These are phyloP conservation scores for Phytophthora sansomeana DNA, from an alignment of 352 stramenopile genomes.

Conservation along the genomic window DNA sequence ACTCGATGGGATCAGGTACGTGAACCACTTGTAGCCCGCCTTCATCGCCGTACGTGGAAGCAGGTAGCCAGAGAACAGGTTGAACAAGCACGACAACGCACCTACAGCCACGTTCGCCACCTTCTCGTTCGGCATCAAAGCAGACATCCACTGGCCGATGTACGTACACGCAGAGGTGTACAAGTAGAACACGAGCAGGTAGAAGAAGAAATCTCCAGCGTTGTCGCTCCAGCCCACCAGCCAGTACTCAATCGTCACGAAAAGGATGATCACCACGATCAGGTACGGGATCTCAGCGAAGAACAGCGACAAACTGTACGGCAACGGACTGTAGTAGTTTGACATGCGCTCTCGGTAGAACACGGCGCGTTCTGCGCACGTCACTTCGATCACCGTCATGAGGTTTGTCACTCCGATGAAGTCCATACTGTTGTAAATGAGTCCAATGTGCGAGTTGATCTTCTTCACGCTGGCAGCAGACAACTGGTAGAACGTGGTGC, in stretches of 20 bases:
- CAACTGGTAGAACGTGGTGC: constrained; percentile 66
- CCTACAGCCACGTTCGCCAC: constrained; percentile 76
- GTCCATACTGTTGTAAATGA: constrained; percentile 78
- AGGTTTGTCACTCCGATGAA: constrained; percentile 73
- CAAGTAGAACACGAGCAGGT: constrained; percentile 51
- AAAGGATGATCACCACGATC: constrained; percentile 48
- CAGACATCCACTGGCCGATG: constrained; percentile 76
- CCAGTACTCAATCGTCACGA: constrained; percentile 69
- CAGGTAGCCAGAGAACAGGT: constrained; percentile 66
- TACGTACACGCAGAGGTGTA: constrained; percentile 72
- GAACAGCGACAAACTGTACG: constrained; percentile 70
- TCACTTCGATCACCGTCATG: constrained; percentile 72
- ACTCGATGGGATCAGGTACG: constrained; percentile 66
- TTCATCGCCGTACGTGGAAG: constrained; percentile 55
- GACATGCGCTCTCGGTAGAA: constrained; percentile 77
- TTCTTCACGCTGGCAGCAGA: constrained; percentile 31
- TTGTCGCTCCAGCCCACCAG: constrained; percentile 52
- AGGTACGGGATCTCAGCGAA: constrained; percentile 70
- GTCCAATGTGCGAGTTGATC: constrained; percentile 67
- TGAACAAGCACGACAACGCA: constrained; percentile 66
- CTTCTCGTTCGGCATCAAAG: constrained; percentile 73
- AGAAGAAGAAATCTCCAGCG: constrained; percentile 47
- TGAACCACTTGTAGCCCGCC: constrained; percentile 65
- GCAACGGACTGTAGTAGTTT: constrained; percentile 71
- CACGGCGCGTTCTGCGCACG: constrained; percentile 61